Percentiles rank a stretch among this genome's conserved stretches.
Conservation (phyloP, 345 rosid genomes). For the Excoecaria cochinchinensis region DNA sequence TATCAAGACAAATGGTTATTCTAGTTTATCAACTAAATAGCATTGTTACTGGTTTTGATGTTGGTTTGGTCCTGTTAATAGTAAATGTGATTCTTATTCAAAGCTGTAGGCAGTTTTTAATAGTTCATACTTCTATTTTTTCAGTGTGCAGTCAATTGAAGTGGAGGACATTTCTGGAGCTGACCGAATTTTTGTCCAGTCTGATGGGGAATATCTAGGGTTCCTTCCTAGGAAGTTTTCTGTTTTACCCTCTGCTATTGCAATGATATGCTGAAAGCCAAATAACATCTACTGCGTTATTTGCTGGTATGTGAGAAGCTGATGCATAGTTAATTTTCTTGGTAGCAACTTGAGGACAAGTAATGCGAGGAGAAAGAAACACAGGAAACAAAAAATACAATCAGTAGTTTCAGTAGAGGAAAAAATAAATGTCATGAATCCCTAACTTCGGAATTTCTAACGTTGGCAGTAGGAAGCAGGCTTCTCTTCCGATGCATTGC, state of each 20-base stretch:
- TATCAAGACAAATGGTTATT: not conserved
- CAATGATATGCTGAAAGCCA: constrained; percentile 61
- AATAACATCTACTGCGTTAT: not conserved
- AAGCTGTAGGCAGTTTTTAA: not conserved
- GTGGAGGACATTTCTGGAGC: constrained; percentile 62
- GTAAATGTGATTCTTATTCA: not conserved
- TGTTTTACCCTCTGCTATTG: constrained; percentile 66
- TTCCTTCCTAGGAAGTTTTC: constrained; percentile 76
- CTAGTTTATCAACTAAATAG: not conserved
- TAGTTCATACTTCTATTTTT: not conserved
- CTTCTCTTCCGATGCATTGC: not conserved
- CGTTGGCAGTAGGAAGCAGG: not conserved
- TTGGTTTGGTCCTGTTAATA: not conserved
- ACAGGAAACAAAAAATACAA: not conserved
- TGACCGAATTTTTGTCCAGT: constrained; percentile 68
- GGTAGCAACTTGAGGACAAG: not conserved
- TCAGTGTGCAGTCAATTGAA: constrained; percentile 74
- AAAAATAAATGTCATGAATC: not conserved
- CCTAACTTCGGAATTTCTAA: not conserved
- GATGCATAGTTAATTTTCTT: not conserved
- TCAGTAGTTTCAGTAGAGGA: not conserved
- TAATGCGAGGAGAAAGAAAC: not conserved
- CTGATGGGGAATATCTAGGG: constrained; percentile 92
- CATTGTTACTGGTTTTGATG: not conserved
- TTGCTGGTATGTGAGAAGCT: constrained; percentile 1